A percentile compares a stretch with the other conserved stretches of the same genome.
phyloP scores from a whole-genome alignment of 371 early-diverging fungal species.

The Lichtheimia hyalospora region DNA sequence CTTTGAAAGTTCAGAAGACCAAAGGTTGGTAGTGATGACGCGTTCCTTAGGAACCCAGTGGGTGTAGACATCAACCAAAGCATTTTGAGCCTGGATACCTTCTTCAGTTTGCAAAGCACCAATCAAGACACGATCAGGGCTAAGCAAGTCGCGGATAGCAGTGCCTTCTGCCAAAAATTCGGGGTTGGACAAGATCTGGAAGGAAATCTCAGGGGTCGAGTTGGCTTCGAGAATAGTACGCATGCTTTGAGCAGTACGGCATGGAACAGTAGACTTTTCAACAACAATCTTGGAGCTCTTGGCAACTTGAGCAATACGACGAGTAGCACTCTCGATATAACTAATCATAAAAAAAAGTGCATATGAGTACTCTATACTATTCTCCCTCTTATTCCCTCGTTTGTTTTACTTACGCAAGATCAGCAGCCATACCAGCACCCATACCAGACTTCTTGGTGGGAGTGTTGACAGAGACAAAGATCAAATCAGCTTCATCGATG shows the following conservation, averaged over 20 bases:
- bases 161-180: slow-evolving; percentile 97
- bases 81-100: slow-evolving; percentile 76
- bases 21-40: slow-evolving; percentile 90
- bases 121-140: slow-evolving; percentile 93
- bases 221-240: slow-evolving; percentile 86
- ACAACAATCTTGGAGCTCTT: slow-evolving; percentile 87
- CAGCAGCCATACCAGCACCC: slow-evolving; percentile 86
- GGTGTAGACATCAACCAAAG: slow-evolving; percentile 79
- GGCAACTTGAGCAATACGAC: slow-evolving; percentile 85
- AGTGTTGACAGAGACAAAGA: slow-evolving; percentile 91
- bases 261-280: slow-evolving; percentile 96
- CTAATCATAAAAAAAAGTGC: no score
- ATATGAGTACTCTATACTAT: no score
- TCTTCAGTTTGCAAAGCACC: slow-evolving; percentile 82
- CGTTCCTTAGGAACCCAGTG: slow-evolving; percentile 84
- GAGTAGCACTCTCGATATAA: slow-evolving; percentile 85
- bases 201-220: slow-evolving; percentile 68
- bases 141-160: slow-evolving; percentile 80
- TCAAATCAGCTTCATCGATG: slow-evolving; percentile 80
- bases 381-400: background rate
- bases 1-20: slow-evolving; percentile 96
- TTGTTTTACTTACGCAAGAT: slow-evolving; percentile 66
- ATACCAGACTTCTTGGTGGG: slow-evolving; percentile 80
- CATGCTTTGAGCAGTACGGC: slow-evolving; percentile 90
- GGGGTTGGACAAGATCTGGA: slow-evolving; percentile 94